phyloP scores from a whole-genome alignment of 768 basidiomycete species.

The Ephemerocybe angulata region DNA sequence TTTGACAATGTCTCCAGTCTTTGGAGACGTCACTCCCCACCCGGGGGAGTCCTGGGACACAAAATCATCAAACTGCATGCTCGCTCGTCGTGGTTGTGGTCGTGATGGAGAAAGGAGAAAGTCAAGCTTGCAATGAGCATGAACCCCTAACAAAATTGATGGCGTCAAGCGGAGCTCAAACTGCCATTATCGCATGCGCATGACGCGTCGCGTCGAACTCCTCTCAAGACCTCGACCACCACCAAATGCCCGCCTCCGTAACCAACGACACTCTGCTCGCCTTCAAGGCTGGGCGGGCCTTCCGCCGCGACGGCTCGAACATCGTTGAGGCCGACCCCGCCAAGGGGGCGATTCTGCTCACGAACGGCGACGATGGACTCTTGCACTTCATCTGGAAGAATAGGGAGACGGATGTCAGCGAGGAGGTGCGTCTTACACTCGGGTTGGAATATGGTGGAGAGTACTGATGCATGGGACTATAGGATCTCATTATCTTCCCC shows the following conservation, averaged over 20 bases:
- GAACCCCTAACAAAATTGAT: neutral
- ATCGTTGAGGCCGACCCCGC: conserved; percentile 61
- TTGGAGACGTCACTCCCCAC: conserved; percentile 47
- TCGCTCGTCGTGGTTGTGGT: conserved; percentile 15
- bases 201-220: conserved; percentile 9
- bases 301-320: conserved; percentile 63
- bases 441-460: neutral
- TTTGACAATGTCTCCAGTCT: conserved; percentile 57
- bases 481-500: conserved; percentile 89
- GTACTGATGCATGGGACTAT: conserved; percentile 1
- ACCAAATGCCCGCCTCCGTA: conserved; percentile 11
- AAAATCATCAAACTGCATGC: conserved; percentile 46
- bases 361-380: conserved; percentile 69
- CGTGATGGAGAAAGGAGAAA: conserved; percentile 3
- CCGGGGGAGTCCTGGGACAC: conserved; percentile 37
- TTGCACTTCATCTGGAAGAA: conserved; percentile 82
- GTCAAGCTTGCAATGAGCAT: neutral
- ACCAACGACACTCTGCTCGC: conserved; percentile 43
- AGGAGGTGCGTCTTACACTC: conserved; percentile 48
- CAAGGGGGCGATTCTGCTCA: conserved; percentile 71
- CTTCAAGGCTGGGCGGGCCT: conserved; percentile 74
- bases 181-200: neutral
- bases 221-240: conserved; percentile 2
- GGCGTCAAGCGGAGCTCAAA: neutral
- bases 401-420: conserved; percentile 52